Conservation (phyloP, 1,139 yeast species). For the Magnusiomyces tetraspermus region DNA sequence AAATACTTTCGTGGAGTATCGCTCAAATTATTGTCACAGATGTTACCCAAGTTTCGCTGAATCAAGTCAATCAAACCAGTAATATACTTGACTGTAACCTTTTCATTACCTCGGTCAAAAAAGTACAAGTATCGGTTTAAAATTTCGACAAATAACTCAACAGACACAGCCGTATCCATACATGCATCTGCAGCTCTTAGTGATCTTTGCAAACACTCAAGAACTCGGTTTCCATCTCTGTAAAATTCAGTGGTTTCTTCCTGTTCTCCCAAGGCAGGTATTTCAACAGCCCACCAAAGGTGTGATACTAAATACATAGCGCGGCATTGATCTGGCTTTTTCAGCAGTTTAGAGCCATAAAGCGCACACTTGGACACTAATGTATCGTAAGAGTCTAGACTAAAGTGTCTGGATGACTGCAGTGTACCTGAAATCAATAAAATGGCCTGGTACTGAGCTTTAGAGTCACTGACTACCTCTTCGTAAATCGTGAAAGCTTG, state of each 20-base stretch:
- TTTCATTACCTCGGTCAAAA: constrained; percentile 70
- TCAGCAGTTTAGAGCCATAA: constrained; percentile 78
- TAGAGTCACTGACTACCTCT: constrained; percentile 60
- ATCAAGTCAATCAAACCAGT: constrained; percentile 82
- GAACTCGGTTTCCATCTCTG: constrained; percentile 51
- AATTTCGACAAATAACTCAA: constrained; percentile 81
- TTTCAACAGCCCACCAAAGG: constrained; percentile 84
- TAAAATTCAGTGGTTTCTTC: constrained; percentile 37
- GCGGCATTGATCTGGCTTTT: constrained; percentile 91
- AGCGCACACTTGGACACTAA: constrained; percentile 77
- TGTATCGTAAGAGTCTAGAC: constrained; percentile 57
- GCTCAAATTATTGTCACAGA: constrained; percentile 18
- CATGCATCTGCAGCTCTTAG: constrained; percentile 87
- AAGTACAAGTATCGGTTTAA: constrained; percentile 77
- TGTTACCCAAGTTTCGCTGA: constrained; percentile 50
- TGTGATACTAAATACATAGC: constrained; percentile 84
- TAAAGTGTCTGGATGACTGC: constrained; percentile 49
- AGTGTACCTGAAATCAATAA: constrained; percentile 53
- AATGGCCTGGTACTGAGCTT: constrained; percentile 47
- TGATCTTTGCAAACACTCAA: constrained; percentile 66
- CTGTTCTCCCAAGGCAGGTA: constrained; percentile 41
- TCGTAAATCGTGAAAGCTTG: constrained; percentile 85
- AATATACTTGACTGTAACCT: constrained; percentile 63
- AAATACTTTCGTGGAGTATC: constrained; percentile 44
- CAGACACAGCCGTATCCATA: constrained; percentile 70